Percentiles rank a stretch among this genome's conserved stretches.
Conservation (phyloP, 495 filamentous ascomycete species). For the Cudoniella acicularis region DNA sequence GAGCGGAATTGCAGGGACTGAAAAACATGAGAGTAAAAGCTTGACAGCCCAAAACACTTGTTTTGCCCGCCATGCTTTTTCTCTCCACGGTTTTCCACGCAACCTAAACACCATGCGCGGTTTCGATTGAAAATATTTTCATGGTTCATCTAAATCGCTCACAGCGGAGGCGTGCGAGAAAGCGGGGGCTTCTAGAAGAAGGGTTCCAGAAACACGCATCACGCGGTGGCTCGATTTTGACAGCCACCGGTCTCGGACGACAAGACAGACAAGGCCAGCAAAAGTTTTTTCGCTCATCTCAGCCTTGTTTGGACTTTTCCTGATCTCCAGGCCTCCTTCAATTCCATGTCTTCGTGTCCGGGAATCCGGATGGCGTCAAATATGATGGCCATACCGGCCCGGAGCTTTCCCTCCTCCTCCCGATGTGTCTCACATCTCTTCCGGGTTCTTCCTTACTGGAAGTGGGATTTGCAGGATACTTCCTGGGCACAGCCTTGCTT, state of each 20-base stretch:
- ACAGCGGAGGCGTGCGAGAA: neutral
- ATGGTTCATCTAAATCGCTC: conserved; percentile 15
- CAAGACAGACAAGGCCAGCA: neutral
- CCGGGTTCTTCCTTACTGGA: neutral
- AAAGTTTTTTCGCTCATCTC: neutral
- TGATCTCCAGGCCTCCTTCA: neutral
- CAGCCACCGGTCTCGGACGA: neutral
- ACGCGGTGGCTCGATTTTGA: neutral
- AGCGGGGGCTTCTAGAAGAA: neutral
- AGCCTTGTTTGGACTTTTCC: neutral
- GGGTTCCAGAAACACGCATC: neutral
- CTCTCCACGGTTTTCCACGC: neutral
- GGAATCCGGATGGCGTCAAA: neutral
- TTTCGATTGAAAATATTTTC: conserved; percentile 28
- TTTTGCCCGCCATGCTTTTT: neutral
- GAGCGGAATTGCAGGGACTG: neutral
- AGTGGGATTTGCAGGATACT: neutral
- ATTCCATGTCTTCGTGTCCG: neutral
- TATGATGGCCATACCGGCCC: neutral
- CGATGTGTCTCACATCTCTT: neutral
- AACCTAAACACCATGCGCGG: neutral
- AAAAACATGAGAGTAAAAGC: neutral
- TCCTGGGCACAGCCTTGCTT: neutral
- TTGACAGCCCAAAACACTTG: neutral
- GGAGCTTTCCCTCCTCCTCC: neutral